These are phyloP conservation scores for Triangularia setosa DNA, from an alignment of 2,329 filamentous ascomycete species.

Conservation along the genomic window DNA sequence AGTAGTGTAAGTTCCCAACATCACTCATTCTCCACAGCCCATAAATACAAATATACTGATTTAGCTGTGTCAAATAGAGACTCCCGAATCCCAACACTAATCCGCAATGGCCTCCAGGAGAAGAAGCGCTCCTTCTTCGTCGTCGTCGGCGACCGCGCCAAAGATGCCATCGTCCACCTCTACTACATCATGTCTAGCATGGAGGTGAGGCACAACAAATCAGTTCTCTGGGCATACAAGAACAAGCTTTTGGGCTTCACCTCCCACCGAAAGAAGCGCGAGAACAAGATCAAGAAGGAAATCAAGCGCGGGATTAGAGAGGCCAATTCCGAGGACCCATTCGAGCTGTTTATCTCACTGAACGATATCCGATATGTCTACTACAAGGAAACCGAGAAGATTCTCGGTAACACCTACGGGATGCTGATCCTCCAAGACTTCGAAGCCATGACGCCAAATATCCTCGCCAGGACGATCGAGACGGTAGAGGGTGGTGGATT, in stretches of 20 bases:
- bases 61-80: constrained; percentile 51
- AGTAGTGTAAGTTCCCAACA: constrained; percentile 41
- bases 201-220: constrained; percentile 93
- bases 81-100: constrained; percentile 84
- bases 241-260: constrained; percentile 94
- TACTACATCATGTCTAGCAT: constrained; percentile 90
- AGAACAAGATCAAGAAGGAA: constrained; percentile 97
- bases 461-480: constrained; percentile 90
- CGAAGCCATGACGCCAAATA: constrained; percentile 94
- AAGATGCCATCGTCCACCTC: constrained; percentile 91
- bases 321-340: constrained; percentile 87
- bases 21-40: neutral
- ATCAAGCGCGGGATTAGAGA: constrained; percentile 93
- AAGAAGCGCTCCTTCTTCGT: constrained; percentile 99
- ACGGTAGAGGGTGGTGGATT: constrained; percentile 95
- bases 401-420: constrained; percentile 94
- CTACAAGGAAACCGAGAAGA: constrained; percentile 99
- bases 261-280: constrained; percentile 89
- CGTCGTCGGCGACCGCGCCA: constrained; percentile 87
- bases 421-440: constrained; percentile 99
- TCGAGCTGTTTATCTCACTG: constrained; percentile 93
- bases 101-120: constrained; percentile 86
- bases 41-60: neutral
- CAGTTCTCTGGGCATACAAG: constrained; percentile 97
- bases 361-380: constrained; percentile 98